Percentiles rank a stretch among this genome's conserved stretches.
These are phyloP conservation scores for Candida yuanshanica DNA, from an alignment of 805 yeast genomes.

Conservation along the genomic window DNA sequence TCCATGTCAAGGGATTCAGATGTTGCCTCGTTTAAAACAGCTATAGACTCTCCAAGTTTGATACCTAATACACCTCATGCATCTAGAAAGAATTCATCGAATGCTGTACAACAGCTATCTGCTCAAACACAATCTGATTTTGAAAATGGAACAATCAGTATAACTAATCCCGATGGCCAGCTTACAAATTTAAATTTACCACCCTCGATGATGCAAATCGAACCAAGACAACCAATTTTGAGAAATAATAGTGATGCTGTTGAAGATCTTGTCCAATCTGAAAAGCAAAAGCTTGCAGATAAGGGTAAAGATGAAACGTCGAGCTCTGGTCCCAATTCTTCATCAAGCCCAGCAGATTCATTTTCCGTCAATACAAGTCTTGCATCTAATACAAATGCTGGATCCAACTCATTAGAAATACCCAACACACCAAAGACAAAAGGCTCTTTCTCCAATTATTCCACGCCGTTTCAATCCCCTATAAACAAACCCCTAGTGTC, in stretches of 20 bases:
- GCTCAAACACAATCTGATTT: slow-evolving; percentile 9
- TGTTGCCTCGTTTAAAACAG: slow-evolving; percentile 28
- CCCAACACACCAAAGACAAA: slow-evolving; percentile 24
- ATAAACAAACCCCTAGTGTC: slow-evolving; percentile 20
- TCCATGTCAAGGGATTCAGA: slow-evolving; percentile 24
- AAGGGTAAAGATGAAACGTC: neutral
- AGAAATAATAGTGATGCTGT: slow-evolving; percentile 37
- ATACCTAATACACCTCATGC: slow-evolving; percentile 21
- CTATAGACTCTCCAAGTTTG: slow-evolving; percentile 24
- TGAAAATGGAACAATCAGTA: slow-evolving; percentile 12
- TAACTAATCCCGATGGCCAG: slow-evolving; percentile 24
- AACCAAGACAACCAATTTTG: slow-evolving; percentile 70
- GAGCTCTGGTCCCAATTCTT: neutral
- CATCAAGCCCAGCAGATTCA: neutral
- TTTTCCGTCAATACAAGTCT: neutral
- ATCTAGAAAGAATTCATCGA: slow-evolving; percentile 22
- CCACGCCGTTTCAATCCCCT: slow-evolving; percentile 23
- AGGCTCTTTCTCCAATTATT: slow-evolving; percentile 19
- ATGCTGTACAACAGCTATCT: slow-evolving; percentile 9
- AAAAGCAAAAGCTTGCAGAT: neutral
- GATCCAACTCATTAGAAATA: slow-evolving; percentile 13
- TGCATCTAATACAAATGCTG: neutral
- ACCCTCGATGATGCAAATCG: slow-evolving; percentile 63
- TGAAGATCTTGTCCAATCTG: slow-evolving; percentile 8
- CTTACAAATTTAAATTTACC: slow-evolving; percentile 39